Conservation (phyloP, 1,284 basidiomycete genomes). For the Tylopilus sp. region DNA sequence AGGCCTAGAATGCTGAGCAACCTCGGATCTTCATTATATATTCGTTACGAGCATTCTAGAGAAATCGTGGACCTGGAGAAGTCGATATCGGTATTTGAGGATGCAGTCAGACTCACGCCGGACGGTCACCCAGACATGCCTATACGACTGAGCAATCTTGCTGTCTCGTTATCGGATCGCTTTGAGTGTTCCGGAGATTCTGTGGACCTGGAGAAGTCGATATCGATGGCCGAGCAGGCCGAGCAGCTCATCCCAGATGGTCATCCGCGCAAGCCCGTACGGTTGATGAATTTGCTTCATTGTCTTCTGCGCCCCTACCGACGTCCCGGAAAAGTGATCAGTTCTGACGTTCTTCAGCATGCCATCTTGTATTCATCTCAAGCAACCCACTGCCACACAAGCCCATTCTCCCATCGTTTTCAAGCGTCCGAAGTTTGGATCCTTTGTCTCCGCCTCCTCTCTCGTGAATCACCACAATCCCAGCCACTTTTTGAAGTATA, state of each 20-base stretch:
- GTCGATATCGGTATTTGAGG: too few species aligned
- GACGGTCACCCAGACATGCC: constrained; percentile 1
- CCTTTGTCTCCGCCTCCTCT: neutral
- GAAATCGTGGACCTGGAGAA: too few species aligned
- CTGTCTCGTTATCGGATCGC: neutral
- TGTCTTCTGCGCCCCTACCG: neutral
- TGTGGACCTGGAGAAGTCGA: neutral
- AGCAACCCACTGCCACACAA: neutral
- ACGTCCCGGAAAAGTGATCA: too few species aligned
- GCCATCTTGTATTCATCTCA: neutral
- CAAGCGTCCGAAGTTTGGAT: constrained; percentile 2
- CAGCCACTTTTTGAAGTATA: constrained; percentile 10
- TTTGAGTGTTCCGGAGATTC: neutral
- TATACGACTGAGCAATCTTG: neutral
- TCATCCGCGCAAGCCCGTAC: neutral
- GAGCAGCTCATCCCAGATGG: neutral
- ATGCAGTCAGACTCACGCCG: too few species aligned
- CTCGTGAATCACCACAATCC: neutral
- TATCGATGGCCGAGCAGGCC: neutral
- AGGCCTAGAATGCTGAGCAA: too few species aligned
- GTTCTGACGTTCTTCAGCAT: neutral
- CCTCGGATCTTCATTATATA: too few species aligned
- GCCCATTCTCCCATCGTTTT: neutral
- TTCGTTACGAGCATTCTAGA: too few species aligned
- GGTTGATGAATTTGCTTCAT: neutral